Base-by-base conservation (phyloP, 192 early-diverging fungal genomes). In the Spizellomyces punctatus region DNA sequence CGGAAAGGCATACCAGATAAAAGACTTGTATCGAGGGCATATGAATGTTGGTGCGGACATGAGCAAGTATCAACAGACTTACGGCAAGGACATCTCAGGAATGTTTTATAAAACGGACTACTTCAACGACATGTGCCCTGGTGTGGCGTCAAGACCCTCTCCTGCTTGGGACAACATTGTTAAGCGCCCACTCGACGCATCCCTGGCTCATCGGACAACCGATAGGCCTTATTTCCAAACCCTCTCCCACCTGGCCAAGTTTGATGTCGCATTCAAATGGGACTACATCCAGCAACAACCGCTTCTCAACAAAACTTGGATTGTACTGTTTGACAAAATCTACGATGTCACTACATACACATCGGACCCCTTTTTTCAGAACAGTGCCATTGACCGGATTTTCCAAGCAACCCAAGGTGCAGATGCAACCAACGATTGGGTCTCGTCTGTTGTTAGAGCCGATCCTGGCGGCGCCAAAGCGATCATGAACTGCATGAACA, bases 401-500 rank as follows among this genome's bases (percentile, higher is more conserved):
- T 64, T 67, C 41, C 49, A 41, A 16, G n/a, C 10, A 14, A 45
- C 67, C 21, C 48, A 36, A 55, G 67, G 61, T 41, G 43, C 6
- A 46, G 66, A 81, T 74, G 59, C 48, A 27, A 63, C 65, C 46
- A 14, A 12, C 5, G 55, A 75, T 4, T 82, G 73, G 65, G 61
- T 44, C 5, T 19, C 71, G 1, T 43, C 63, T 10, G 71, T 72
- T 14, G 43, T 46, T 52, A 63, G 68, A 57, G 17, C 72, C 49
- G 63, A 71, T 74, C 63, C 62, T 42, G 48, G 2, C 27, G 44
- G 43, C 44, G 57, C 58, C 43, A 46, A 67, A 63, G 70, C 89
- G 78, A 80, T 76, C 59, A 46, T 78, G 49, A 87, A 89, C 43
- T 96, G 95, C 79, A 76, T 96, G 47, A 87, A 95, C 58, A 82